Conservation (phyloP, 2,329 filamentous ascomycete species). For the Aspergillus tubingensis region DNA sequence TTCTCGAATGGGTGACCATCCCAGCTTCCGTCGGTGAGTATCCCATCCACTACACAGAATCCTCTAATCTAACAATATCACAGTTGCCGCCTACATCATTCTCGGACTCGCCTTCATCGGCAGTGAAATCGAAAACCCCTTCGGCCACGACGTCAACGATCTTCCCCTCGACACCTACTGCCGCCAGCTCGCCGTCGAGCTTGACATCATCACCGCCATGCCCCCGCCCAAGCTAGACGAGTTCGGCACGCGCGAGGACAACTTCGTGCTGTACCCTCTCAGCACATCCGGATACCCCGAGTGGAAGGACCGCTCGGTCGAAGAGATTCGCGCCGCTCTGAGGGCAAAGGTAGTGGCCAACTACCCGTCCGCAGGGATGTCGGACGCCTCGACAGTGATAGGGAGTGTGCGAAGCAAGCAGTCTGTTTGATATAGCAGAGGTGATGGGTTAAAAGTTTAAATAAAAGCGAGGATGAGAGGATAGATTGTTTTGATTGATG, state of each 20-base stretch:
- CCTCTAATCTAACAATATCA: slow-evolving; percentile 10
- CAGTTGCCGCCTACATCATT: slow-evolving; percentile 74
- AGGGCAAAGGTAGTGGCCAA: slow-evolving; percentile 39
- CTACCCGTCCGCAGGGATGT: slow-evolving; percentile 16
- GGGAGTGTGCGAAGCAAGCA: slow-evolving; percentile 25
- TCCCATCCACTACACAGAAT: not conserved
- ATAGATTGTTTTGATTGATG: slow-evolving; percentile 12
- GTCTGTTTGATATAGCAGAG: slow-evolving; percentile 16
- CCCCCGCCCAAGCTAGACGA: slow-evolving; percentile 54
- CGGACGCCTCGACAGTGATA: slow-evolving; percentile 27
- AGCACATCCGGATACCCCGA: slow-evolving; percentile 49
- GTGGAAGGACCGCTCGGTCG: slow-evolving; percentile 53
- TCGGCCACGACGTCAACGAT: slow-evolving; percentile 82
- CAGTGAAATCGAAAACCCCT: slow-evolving; percentile 81
- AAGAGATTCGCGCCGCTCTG: slow-evolving; percentile 49
- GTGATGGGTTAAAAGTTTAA: slow-evolving; percentile 1
- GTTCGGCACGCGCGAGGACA: slow-evolving; percentile 46
- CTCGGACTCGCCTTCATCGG: slow-evolving; percentile 75
- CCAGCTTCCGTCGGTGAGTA: slow-evolving; percentile 64
- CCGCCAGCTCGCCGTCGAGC: slow-evolving; percentile 69
- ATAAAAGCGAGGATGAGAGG: not conserved
- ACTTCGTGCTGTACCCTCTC: slow-evolving; percentile 41
- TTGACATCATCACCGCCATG: slow-evolving; percentile 70
- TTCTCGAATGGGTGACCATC: slow-evolving; percentile 72
- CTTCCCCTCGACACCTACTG: slow-evolving; percentile 76